Evolutionary conservation across 148 eudicot genomes (phyloP), one percentile per base, ranked within the genome.

Genomic region (Cornus kousa): DNA sequence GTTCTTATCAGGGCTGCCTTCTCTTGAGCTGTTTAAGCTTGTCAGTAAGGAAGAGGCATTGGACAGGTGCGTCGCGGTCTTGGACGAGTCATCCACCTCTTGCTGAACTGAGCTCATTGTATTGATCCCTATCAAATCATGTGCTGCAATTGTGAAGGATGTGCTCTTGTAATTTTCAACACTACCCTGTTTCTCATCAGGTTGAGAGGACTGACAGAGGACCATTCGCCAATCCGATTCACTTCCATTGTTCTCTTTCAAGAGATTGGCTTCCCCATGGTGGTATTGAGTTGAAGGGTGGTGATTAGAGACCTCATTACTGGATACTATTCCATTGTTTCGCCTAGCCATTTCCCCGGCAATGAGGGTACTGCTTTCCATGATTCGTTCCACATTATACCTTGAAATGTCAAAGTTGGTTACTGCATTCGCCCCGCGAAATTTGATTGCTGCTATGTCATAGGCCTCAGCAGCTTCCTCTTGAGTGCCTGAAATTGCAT

Each of bases 381-480:
- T 93, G 82, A 95, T 95, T 14, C 90, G 85, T 62, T 95, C 98
- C 24, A 95, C 97, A 35, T 93, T 90, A 76, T 95, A 95, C 72
- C 95, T 79, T 8, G 88, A 79, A 20, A 92, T 93, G 82, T 93
- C 93, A 24, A 95, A 95, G 74, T 95, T 95, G 14, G 98, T 95
- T 40, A 95, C 98, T 0, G 98, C 98, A 40, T 81, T 93, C 7
- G 74, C 82, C 12, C 98, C 97, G 16, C 98, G 87, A 72, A 95
- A 95, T 76, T 95, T 95, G n/a, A 95, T 95, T 1, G 98, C 98
- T 0, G 98, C 98, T 31, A 95, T 86, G 76, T 94, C 98, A 69
- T 95, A 95, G 35, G 98, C 98, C 88, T 95, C 98, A 35, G 98
- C 98, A 40, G 98, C 98, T 83, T 95, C 98, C 85, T 95, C 98